Evolutionary conservation across 176 grass and related monocot genomes (phyloP).

Genomic region (Oryza glumipatula): DNA sequence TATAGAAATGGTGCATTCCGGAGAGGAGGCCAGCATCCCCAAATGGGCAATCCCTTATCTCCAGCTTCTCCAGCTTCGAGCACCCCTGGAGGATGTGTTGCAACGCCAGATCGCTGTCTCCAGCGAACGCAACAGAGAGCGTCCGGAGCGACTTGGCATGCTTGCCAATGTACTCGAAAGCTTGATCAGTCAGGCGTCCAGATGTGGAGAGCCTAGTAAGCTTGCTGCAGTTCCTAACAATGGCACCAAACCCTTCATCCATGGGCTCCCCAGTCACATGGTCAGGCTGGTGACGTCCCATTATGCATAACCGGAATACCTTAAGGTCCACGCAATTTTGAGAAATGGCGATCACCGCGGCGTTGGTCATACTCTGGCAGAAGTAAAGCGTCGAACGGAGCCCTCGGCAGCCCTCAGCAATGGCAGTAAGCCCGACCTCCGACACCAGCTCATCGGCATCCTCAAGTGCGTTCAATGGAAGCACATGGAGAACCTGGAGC

Average conservation of each 20-base stretch:
- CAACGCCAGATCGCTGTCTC: constrained; percentile 66
- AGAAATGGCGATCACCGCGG: constrained; percentile 73
- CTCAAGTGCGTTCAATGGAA: constrained; percentile 67
- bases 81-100: constrained; percentile 82
- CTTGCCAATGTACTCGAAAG: constrained; percentile 81
- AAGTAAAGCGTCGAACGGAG: constrained; percentile 87
- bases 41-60: constrained; percentile 95
- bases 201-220: constrained; percentile 89
- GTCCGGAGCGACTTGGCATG: constrained; percentile 81
- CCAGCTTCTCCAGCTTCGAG: constrained; percentile 87
- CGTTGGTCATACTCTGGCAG: constrained; percentile 94
- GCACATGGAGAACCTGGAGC: constrained; percentile 75
- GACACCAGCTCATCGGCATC: constrained; percentile 83
- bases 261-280: constrained; percentile 64
- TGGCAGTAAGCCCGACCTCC: constrained; percentile 67
- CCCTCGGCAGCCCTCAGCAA: constrained; percentile 71
- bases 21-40: constrained; percentile 75
- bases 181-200: constrained; percentile 76
- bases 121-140: constrained; percentile 87
- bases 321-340: constrained; percentile 74
- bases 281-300: constrained; percentile 79
- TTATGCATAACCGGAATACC: constrained; percentile 93
- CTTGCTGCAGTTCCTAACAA: constrained; percentile 90
- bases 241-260: constrained; percentile 92
- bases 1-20: constrained; percentile 83